Evolutionary conservation across 106 monocot genomes (phyloP).

Genomic region (Platanthera guangdongensis): DNA sequence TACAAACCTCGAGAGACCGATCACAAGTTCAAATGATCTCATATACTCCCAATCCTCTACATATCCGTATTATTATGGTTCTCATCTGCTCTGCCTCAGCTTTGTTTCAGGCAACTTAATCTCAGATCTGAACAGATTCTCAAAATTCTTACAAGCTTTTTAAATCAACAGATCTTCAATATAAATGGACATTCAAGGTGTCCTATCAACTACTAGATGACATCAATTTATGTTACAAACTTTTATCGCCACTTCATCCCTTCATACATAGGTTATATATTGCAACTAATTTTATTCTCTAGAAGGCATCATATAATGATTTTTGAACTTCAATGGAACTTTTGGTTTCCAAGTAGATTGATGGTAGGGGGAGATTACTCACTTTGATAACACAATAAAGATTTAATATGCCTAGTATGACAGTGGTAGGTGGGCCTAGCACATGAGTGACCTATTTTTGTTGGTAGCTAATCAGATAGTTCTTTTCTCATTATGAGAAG

Average conservation of each 20-base stretch:
- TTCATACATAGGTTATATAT: background rate
- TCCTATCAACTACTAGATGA: too few species aligned
- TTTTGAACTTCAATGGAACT: background rate
- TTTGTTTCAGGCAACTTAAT: too few species aligned
- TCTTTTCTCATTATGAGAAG: background rate
- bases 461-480: background rate
- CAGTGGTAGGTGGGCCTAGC: too few species aligned
- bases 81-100: too few species aligned
- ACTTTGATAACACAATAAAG: background rate
- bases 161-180: too few species aligned
- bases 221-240: background rate
- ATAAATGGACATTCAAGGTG: too few species aligned
- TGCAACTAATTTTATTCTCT: background rate
- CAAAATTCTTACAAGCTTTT: too few species aligned
- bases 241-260: background rate
- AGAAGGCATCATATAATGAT: background rate
- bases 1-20: too few species aligned
- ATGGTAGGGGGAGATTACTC: background rate
- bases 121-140: too few species aligned
- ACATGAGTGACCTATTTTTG: background rate
- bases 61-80: too few species aligned
- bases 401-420: background rate
- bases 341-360: background rate
- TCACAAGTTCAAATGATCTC: too few species aligned
- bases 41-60: too few species aligned